Base-by-base conservation (phyloP, 2,329 filamentous ascomycete genomes). In the Mycosphaerelloides madeirae region DNA sequence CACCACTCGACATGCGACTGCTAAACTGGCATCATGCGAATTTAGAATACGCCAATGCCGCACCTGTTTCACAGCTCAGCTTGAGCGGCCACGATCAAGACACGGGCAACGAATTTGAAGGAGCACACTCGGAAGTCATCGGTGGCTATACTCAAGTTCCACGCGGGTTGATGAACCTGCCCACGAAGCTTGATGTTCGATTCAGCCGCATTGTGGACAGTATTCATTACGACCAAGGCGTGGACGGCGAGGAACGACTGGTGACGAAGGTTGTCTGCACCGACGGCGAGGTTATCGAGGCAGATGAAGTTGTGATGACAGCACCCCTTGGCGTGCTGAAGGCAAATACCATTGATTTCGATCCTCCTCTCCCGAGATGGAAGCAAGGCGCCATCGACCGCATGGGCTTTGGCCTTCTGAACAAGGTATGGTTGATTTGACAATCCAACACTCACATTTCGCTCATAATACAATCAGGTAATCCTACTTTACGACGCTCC, bases 1-100 rank as follows among this genome's bases (percentile, higher is more conserved):
- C 82, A 12, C 79, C 90, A 1, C 86, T 88, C 61, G 93, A 98
- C 60, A 83, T 95, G 66, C 81, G 93, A 35, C 74, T 98, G 13
- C 77, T 97, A 60, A 98, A 96, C 61, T 98, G 93, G 93, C 94
- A 98, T 66, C 85, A 96, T 65, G 94, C 94, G 53, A 98, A 98
- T 62, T 76, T 98, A 12, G 93, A 98, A 66, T 98, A 98, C 63
- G 94, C 91, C 51, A 98, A 97, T 65, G 93, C 93, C 2, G 87
- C 83, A 2, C 94, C 89, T 54, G 81, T 95, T 43, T 83, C 85
- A 53, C 84, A 85, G 51, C 78, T 98, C 14, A 97, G 91, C 65
- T 78, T 98, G 12, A 81, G 84, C 6, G 84, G 90, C 0, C 97
- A 94, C 87, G 94, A 98, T 65, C 89, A 98, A 59, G 94, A 98